Evolutionary conservation across 2,329 filamentous ascomycete genomes (phyloP).

Genomic region (Epichloe aotearoae): DNA sequence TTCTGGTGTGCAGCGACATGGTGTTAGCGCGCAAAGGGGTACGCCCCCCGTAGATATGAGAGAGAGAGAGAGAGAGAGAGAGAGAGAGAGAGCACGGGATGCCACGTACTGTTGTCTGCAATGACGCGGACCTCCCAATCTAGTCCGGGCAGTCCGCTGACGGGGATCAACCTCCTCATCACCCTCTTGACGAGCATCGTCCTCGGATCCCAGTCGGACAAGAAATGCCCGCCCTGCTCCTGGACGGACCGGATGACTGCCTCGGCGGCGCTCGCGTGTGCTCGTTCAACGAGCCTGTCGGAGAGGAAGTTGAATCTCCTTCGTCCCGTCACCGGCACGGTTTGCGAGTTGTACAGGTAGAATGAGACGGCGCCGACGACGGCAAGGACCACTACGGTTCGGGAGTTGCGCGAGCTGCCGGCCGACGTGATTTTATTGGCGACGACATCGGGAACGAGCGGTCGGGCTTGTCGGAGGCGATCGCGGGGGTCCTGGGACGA

Average conservation of each 20-base stretch:
- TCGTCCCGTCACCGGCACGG: conserved; percentile 59
- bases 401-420: conserved; percentile 17
- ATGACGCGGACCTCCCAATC: conserved; percentile 67
- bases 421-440: conserved; percentile 15
- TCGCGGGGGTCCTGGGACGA: conserved; percentile 12
- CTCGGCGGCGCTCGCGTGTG: conserved; percentile 14
- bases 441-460: conserved; percentile 17
- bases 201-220: conserved; percentile 46
- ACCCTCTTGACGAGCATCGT: conserved; percentile 46
- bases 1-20: conserved; percentile 13
- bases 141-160: conserved; percentile 43
- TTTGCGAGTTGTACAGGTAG: conserved; percentile 57
- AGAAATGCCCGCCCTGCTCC: conserved; percentile 38
- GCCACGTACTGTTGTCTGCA: conserved; percentile 38
- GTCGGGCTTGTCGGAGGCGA: conserved; percentile 17
- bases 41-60: too few relatives aligned
- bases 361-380: conserved; percentile 36
- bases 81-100: too few relatives aligned
- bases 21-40: neutral
- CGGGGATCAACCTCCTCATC: conserved; percentile 52
- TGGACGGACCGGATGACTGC: conserved; percentile 39
- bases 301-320: conserved; percentile 58
- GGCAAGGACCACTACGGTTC: conserved; percentile 26
- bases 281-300: conserved; percentile 38
- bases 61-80: too few relatives aligned